Percentiles rank a stretch among this genome's conserved stretches.
Evolutionary conservation across 129 eudicot genomes (phyloP).

Genomic region (Arctium minus): DNA sequence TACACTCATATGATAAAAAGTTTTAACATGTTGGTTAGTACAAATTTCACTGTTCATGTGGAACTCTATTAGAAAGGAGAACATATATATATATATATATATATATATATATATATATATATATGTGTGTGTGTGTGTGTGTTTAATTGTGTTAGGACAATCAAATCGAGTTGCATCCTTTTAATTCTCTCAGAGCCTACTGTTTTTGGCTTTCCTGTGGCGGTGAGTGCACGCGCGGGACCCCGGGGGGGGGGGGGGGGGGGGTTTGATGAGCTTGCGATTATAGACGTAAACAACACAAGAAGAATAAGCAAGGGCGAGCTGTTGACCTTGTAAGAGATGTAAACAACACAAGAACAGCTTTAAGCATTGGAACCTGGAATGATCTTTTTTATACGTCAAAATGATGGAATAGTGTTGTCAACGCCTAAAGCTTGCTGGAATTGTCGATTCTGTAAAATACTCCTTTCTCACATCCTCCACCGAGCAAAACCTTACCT

Average conservation of each 20-base stretch:
- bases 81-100: no score
- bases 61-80: background rate
- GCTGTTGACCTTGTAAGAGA: no score
- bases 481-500: constrained; percentile 89
- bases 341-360: no score
- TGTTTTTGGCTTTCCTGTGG: no score
- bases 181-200: no score
- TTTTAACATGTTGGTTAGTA: background rate
- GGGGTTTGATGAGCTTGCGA: no score
- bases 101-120: no score
- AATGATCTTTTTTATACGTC: background rate
- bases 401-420: background rate
- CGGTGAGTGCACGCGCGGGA: no score
- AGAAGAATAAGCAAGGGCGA: no score
- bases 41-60: background rate
- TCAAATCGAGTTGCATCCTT: background rate
- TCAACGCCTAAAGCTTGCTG: constrained; percentile 52
- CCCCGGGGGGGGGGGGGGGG: no score
- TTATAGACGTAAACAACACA: no score
- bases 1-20: background rate
- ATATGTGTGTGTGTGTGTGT: background rate
- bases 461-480: constrained; percentile 66
- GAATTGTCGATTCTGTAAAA: constrained; percentile 68
- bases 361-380: background rate
- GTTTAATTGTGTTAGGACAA: background rate